These are phyloP conservation scores for Salvia sclarea DNA, from an alignment of 305 asterid genomes.

Conservation along the genomic window DNA sequence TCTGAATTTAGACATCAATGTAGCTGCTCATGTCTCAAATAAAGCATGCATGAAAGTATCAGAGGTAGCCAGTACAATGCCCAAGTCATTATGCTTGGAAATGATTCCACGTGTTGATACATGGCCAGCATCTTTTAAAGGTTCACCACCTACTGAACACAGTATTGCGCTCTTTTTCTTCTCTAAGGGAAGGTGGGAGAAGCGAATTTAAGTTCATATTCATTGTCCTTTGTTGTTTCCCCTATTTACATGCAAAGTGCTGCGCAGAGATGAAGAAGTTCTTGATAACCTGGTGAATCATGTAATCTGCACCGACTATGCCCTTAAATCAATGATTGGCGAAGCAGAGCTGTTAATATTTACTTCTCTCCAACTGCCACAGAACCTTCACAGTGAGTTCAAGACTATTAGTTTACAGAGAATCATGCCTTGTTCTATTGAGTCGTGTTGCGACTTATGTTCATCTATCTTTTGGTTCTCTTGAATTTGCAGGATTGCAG, in stretches of 20 bases:
- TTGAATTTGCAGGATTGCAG: conserved; percentile 44
- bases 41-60: conserved; percentile 39
- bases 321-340: conserved; percentile 40
- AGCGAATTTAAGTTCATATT: neutral
- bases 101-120: conserved; percentile 41
- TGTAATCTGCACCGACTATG: conserved; percentile 39
- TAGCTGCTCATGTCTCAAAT: conserved; percentile 48
- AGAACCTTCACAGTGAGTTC: conserved; percentile 47
- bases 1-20: conserved; percentile 34
- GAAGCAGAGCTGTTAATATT: conserved; percentile 53
- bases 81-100: conserved; percentile 41
- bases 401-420: neutral
- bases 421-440: conserved; percentile 3
- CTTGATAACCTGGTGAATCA: conserved; percentile 44
- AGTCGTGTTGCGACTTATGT: neutral
- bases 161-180: conserved; percentile 51
- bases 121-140: conserved; percentile 50
- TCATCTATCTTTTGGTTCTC: conserved; percentile 2
- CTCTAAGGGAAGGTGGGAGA: conserved; percentile 45
- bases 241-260: conserved; percentile 24
- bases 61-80: conserved; percentile 45
- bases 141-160: conserved; percentile 47
- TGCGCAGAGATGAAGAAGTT: conserved; percentile 44
- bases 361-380: conserved; percentile 53
- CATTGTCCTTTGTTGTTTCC: neutral